Percentiles rank a stretch among this genome's conserved stretches.
Evolutionary conservation across 176 grass and related monocot genomes (phyloP).

Genomic region (Saccharum officinarum): DNA sequence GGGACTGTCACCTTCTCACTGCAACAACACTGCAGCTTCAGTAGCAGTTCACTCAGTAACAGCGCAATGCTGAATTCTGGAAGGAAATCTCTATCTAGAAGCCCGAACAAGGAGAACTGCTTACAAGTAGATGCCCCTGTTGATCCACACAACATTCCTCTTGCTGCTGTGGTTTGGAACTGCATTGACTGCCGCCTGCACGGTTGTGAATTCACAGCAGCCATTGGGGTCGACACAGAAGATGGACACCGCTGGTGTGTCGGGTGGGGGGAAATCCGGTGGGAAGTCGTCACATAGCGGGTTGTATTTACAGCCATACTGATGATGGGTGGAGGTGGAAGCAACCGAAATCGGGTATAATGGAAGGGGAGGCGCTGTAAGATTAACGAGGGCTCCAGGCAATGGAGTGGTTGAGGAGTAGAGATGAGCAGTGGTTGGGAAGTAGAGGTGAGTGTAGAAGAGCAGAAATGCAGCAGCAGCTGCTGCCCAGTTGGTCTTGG

Average conservation of each 20-base stretch:
- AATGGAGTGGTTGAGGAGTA: conserved; percentile 9
- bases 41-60: conserved; percentile 19
- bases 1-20: conserved; percentile 86
- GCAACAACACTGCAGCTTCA: conserved; percentile 29
- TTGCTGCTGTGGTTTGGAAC: conserved; percentile 44
- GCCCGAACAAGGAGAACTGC: background rate
- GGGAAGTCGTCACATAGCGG: conserved; percentile 68
- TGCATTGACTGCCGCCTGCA: conserved; percentile 64
- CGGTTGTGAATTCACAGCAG: conserved; percentile 73
- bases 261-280: conserved; percentile 53
- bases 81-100: background rate
- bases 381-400: conserved; percentile 4
- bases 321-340: conserved; percentile 8
- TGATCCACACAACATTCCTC: conserved; percentile 87
- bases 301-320: conserved; percentile 1
- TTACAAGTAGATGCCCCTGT: conserved; percentile 87
- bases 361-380: conserved; percentile 18
- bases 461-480: conserved; percentile 35
- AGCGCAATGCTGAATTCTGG: background rate
- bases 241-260: conserved; percentile 31
- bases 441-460: conserved; percentile 25
- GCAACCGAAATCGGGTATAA: background rate
- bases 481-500: conserved; percentile 8
- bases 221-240: conserved; percentile 79
- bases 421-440: conserved; percentile 20